Evolutionary conservation across 2,329 filamentous ascomycete genomes (phyloP), one percentile per base, ranked within the genome.

Genomic region (Arachnomyces sp.): DNA sequence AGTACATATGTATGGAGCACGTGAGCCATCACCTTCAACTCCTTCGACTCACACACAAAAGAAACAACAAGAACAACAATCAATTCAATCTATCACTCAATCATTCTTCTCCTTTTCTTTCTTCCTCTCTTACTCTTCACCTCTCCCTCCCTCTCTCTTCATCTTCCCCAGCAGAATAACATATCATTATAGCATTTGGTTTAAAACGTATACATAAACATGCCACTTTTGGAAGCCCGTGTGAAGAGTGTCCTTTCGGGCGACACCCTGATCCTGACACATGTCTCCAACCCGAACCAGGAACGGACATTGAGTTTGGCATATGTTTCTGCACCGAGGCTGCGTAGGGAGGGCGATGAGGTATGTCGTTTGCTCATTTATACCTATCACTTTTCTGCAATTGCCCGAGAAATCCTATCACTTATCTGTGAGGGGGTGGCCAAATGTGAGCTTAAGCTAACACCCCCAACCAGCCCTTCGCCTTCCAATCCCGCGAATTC

Each of bases 231-330:
- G 42, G 63, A 75, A 69, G 74, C 81, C 60, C 84, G 81, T 57
- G 89, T 96, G 66, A 98, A 98, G 75, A 86, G 83, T 61, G 86
- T 94, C 52, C 72, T 93, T 57, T 95, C 89, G 57, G 92, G 92
- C 56, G 92, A 96, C 71, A 94, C 89, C 18, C 68, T 96, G 53
- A 72, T 96, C 49, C 71, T 96, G 56, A 79, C 82, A 54, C 87
- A 84, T 65, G 74, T 85, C 59, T 82, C 81, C 64, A 89, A 93
- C 61, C 82, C 84, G 28, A 74, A 78, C 49, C 78, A 82, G 63
- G 92, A 96, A 70, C 84, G 87, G 55, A 85, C 76, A 38, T 74
- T 98, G 54, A 94, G 88, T 57, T 73, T 98, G 49, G 92, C 92
- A 54, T 96, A 88, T 66, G 88, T 96, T 51, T 84, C 82, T 43